Conservation (phyloP, 148 eudicot genomes). For the Mesembryanthemum crystallinum region DNA sequence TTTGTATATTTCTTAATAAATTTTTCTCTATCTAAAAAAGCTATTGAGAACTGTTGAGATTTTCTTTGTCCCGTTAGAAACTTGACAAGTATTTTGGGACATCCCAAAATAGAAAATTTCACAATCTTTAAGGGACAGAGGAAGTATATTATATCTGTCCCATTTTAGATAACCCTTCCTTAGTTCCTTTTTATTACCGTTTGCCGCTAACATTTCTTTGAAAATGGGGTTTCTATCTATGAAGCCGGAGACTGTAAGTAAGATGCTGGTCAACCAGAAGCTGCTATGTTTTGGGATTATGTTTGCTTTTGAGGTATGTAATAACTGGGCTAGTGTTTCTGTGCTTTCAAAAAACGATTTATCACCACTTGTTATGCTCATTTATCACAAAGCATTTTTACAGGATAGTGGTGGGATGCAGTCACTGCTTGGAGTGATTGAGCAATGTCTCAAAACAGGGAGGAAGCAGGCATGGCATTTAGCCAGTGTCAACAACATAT, state of each 20-base stretch:
- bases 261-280: slow-evolving; percentile 95
- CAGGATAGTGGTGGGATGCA: slow-evolving; percentile 90
- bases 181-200: background rate
- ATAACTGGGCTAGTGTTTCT: slow-evolving; percentile 8
- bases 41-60: too few relatives aligned
- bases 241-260: slow-evolving; percentile 89
- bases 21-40: too few relatives aligned
- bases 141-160: background rate
- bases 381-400: slow-evolving; percentile 18
- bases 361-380: slow-evolving; percentile 5
- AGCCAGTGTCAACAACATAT: slow-evolving; percentile 68
- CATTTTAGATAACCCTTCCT: background rate
- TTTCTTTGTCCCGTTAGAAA: too few relatives aligned
- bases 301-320: slow-evolving; percentile 88
- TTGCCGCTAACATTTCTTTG: slow-evolving; percentile 3
- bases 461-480: slow-evolving; percentile 80
- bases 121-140: too few relatives aligned
- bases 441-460: slow-evolving; percentile 81
- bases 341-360: background rate
- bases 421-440: slow-evolving; percentile 71
- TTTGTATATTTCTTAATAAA: too few relatives aligned
- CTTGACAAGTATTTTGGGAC: too few relatives aligned
- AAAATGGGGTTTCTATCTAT: slow-evolving; percentile 24
- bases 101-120: too few relatives aligned
- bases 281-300: slow-evolving; percentile 83